Percentiles rank a stretch among this genome's conserved stretches.
phyloP scores from a whole-genome alignment of 345 rosid species.

The Combretum micranthum region DNA sequence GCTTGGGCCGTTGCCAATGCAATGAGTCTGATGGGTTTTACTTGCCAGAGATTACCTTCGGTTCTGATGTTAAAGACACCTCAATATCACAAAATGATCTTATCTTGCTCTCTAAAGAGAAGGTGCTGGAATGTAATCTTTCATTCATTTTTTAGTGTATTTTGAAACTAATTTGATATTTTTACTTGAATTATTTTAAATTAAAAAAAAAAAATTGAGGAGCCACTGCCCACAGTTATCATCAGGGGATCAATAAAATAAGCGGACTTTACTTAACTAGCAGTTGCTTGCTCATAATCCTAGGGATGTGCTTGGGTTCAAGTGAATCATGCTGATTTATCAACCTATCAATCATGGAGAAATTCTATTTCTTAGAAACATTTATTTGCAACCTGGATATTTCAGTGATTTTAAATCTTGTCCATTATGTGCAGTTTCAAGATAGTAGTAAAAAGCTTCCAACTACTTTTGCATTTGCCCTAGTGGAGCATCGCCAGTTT shows the following conservation, averaged over 20 bases:
- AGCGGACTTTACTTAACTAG: too few species aligned
- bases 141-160: too few species aligned
- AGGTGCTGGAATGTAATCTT: constrained; percentile 30
- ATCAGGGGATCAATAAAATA: too few species aligned
- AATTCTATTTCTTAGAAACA: background rate
- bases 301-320: constrained; percentile 2
- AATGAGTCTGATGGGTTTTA: constrained; percentile 73
- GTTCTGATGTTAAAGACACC: constrained; percentile 44
- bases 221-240: too few species aligned
- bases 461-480: constrained; percentile 73
- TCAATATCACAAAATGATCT: constrained; percentile 72
- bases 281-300: background rate
- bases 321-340: background rate
- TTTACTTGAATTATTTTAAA: too few species aligned
- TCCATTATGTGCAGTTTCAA: constrained; percentile 44
- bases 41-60: constrained; percentile 34
- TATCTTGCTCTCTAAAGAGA: constrained; percentile 62
- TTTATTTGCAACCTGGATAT: background rate
- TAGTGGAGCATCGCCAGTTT: constrained; percentile 69
- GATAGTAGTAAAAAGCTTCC: constrained; percentile 40
- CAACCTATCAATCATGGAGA: background rate
- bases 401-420: background rate
- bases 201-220: too few species aligned
- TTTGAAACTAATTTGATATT: too few species aligned
- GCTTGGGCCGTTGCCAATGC: constrained; percentile 57